Percentiles rank a stretch among this genome's conserved stretches.
Evolutionary conservation across 192 early-diverging fungal species (phyloP).

Genomic region (Coemansia sp.): DNA sequence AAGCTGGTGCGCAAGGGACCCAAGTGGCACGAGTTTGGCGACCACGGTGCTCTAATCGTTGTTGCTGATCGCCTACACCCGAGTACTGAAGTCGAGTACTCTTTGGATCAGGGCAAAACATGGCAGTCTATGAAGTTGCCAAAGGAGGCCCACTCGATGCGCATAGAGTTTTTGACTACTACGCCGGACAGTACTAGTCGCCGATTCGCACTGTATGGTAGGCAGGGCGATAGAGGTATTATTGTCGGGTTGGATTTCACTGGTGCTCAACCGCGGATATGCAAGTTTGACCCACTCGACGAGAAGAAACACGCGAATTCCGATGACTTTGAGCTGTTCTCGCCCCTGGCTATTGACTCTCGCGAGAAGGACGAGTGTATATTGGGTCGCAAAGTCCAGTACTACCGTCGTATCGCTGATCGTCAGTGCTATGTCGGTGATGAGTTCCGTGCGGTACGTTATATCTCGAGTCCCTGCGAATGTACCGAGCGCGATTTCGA

Average conservation of each 20-base stretch:
- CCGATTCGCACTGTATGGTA: conserved; percentile 80
- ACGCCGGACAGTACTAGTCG: conserved; percentile 67
- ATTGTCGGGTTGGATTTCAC: conserved; percentile 55
- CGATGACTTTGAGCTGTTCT: conserved; percentile 76
- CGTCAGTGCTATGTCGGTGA: conserved; percentile 76
- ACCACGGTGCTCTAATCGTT: conserved; percentile 87
- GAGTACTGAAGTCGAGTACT: conserved; percentile 66
- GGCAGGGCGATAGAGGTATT: conserved; percentile 38
- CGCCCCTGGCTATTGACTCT: conserved; percentile 50
- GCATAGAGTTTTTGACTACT: conserved; percentile 73
- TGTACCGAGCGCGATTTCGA: conserved; percentile 85
- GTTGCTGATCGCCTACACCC: conserved; percentile 79
- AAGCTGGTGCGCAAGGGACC: conserved; percentile 78
- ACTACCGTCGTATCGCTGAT: conserved; percentile 70
- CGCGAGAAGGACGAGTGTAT: conserved; percentile 61
- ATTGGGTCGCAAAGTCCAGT: conserved; percentile 70
- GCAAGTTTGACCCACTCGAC: conserved; percentile 44
- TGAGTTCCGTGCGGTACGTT: conserved; percentile 62
- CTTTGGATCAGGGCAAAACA: conserved; percentile 76
- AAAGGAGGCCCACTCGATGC: conserved; percentile 70
- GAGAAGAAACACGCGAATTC: conserved; percentile 40
- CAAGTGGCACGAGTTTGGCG: conserved; percentile 92
- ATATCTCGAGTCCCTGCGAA: conserved; percentile 64
- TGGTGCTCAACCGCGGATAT: conserved; percentile 50
- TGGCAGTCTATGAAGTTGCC: conserved; percentile 68